These are phyloP conservation scores for Fraxinus quadrangulata DNA, from an alignment of 257 asterid species.

Conservation along the genomic window DNA sequence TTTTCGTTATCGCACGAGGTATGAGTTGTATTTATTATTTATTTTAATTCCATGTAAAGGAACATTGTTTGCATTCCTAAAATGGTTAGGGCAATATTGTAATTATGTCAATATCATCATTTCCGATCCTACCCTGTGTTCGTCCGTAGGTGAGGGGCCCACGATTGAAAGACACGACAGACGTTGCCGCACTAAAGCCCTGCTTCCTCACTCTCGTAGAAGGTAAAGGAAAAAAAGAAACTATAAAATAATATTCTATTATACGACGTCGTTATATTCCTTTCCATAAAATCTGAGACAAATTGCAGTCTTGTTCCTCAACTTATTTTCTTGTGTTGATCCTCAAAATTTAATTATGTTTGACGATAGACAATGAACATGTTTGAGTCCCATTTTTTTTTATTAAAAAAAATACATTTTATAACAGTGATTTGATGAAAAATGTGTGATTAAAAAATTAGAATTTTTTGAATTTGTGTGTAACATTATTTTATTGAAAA, in stretches of 20 bases:
- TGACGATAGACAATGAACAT: too few species aligned
- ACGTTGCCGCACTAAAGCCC: slow-evolving; percentile 91
- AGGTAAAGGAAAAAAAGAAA: slow-evolving; percentile 41
- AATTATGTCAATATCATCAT: not conserved
- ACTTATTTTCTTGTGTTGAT: not conserved
- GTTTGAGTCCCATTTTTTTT: too few species aligned
- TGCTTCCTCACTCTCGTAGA: slow-evolving; percentile 76
- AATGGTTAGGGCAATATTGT: not conserved
- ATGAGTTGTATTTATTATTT: not conserved
- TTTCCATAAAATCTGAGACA: not conserved
- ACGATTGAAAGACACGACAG: slow-evolving; percentile 82
- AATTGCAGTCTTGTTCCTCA: slow-evolving; percentile 37
- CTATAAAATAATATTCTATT: not conserved
- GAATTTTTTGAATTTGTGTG: too few species aligned
- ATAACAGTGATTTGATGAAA: too few species aligned
- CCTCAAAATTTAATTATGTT: too few species aligned
- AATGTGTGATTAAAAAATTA: too few species aligned
- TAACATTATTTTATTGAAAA: too few species aligned
- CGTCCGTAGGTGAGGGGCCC: slow-evolving; percentile 71
- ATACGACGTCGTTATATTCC: slow-evolving; percentile 25
- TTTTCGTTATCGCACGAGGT: slow-evolving; percentile 88
- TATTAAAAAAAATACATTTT: too few species aligned
- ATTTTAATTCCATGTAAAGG: not conserved
- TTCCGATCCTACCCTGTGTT: slow-evolving; percentile 23
- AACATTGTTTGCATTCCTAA: not conserved